Evolutionary conservation across 441 rosid species (phyloP), one percentile per base, ranked within the genome.

Genomic region (Melastoma candidum): DNA sequence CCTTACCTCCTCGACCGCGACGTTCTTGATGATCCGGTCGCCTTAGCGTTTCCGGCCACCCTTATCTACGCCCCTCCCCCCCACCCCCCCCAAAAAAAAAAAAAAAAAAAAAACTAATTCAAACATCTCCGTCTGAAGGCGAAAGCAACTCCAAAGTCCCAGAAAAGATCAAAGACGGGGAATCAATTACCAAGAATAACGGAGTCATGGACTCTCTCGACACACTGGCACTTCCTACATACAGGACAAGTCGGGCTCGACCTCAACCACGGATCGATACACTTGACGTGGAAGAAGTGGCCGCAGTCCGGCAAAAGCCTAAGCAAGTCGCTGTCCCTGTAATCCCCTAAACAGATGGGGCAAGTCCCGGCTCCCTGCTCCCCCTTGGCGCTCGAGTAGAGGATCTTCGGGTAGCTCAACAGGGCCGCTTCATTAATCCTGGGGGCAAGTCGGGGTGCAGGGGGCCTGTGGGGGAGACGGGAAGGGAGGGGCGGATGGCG

Each of bases 281-380:
- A 52, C 56, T 14, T 17, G 45, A 52, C 9, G 7, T 52, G 56
- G 56, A 52, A 52, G 46, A 32, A 36, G 56, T 52, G 56, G 3
- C 46, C 8, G 56, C 56, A 52, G 25, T 14, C 56, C 11, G 26
- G 46, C 45, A 36, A 39, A 26, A 17, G 12, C 3, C 45, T 41
- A 41, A 51, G 45, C 1, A 32, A 5, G 11, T 51, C 55, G 43
- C 55, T 9, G 25, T 51, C 45, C 45, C 41, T 0, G 45, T 51
- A 51, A 8, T 51, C 55, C 6, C 55, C 55, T 44, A 51, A 13
- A 44, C 55, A 51, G 13, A 51, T 51, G 7, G 55, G 22, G 43
- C 55, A 51, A 51, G 55, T 29, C 2, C 10, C 22, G 0, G 44
- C 46, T 12, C 56, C 56, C 22, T 52, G 12, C 1, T 10, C n/a